Evolutionary conservation across 139 green algal species (phyloP), one percentile per base, ranked within the genome.

Genomic region (Haematococcus lacustris): DNA sequence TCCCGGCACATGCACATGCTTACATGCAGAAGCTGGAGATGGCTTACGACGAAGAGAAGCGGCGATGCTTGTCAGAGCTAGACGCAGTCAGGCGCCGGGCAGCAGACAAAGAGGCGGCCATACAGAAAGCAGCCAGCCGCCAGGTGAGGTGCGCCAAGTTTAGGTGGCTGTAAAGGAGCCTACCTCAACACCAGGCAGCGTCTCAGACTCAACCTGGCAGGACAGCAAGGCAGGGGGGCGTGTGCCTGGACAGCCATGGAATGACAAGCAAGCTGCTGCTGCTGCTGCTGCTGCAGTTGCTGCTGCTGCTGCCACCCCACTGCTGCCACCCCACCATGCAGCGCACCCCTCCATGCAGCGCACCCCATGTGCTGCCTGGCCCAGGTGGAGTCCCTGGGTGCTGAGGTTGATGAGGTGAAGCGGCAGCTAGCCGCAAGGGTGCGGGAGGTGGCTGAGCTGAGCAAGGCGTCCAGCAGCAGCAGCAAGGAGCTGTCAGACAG

Each of bases 1-100:
- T n/a, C n/a, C n/a, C n/a, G n/a, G n/a, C n/a, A n/a, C n/a, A n/a
- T n/a, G n/a, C n/a, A n/a, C n/a, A n/a, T n/a, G n/a, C n/a, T n/a
- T n/a, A n/a, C n/a, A n/a, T 73, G 65, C 81, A 90, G 85, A 62
- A 78, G 62, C 41, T 90, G 64, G 74, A 86, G 66, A 68, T 70
- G 17, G 79, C 81, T 63, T 83, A 85, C 66, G 75, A 87, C 5
- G 82, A 84, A 7, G 83, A 87, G 61, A 82, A 70, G 38, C 73
- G 73, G 13, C 59, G 75, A 13, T 82, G 73, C 61, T 47, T 87
- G 43, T 41, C 37, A 23, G 76, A 83, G 39, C 37, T 89, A 23
- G 76, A 83, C 50, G 40, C 28, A 34, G 76, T 79, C 37, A 71
- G 73, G 51, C 73, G 80, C 75, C 43, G 70, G 2, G 77, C 73